Conservation (phyloP, 768 basidiomycete species). For the Boletus barrowsii region DNA sequence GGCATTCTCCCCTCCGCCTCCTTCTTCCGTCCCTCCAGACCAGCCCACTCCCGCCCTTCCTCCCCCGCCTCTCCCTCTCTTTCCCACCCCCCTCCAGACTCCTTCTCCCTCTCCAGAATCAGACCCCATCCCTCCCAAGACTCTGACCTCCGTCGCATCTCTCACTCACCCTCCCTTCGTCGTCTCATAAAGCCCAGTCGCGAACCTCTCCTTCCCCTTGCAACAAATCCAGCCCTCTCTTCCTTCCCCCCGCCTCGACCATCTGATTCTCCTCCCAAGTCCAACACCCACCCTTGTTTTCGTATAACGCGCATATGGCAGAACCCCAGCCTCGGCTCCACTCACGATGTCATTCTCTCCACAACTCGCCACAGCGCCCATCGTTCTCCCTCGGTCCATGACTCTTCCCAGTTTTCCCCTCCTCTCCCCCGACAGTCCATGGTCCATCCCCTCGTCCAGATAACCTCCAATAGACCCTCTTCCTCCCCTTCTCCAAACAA, state of each 20-base stretch:
- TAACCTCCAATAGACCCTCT: slow-evolving; percentile 25
- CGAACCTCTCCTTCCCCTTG: slow-evolving; percentile 66
- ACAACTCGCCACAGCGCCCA: not conserved
- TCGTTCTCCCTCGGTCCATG: slow-evolving; percentile 13
- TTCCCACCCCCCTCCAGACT: not conserved
- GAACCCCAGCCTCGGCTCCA: slow-evolving; percentile 52
- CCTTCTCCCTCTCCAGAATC: slow-evolving; percentile 41
- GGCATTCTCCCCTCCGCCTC: slow-evolving; percentile 77
- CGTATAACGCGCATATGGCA: slow-evolving; percentile 59
- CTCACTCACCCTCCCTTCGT: slow-evolving; percentile 23
- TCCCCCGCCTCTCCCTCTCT: slow-evolving; percentile 27
- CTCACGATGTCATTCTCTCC: slow-evolving; percentile 29
- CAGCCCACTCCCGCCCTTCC: slow-evolving; percentile 45
- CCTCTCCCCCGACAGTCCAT: slow-evolving; percentile 13
- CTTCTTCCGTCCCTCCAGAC: slow-evolving; percentile 73
- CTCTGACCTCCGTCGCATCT: slow-evolving; percentile 36
- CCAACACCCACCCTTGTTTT: slow-evolving; percentile 6
- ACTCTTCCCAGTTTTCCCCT: slow-evolving; percentile 4
- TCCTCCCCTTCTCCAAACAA: slow-evolving; percentile 28
- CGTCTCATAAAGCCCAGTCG: slow-evolving; percentile 56
- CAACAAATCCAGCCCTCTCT: not conserved
- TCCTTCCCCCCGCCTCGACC: not conserved
- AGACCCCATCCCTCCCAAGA: slow-evolving; percentile 38
- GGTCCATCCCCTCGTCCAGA: slow-evolving; percentile 24
- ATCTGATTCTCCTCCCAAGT: not conserved